phyloP scores from a whole-genome alignment of 2,329 filamentous ascomycete species.

The Fusarium sambucinum region DNA sequence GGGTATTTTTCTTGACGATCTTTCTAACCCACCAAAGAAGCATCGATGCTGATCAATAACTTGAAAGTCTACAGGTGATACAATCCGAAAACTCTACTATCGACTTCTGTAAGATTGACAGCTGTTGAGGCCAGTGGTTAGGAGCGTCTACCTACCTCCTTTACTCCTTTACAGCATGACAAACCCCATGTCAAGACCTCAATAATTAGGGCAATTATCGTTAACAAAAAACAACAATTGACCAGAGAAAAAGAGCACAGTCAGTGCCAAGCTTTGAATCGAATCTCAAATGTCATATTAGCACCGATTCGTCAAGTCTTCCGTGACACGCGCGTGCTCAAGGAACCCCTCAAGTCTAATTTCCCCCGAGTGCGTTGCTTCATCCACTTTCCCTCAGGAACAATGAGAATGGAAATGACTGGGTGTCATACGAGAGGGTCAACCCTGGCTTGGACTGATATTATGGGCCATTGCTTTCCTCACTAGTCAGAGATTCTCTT shows the following conservation, averaged over 20 bases:
- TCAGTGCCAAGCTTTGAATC: constrained; percentile 29
- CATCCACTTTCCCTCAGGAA: constrained; percentile 12
- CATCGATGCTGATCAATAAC: background rate
- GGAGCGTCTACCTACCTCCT: background rate
- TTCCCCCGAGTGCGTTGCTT: constrained; percentile 40
- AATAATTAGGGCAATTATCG: background rate
- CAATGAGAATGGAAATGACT: constrained; percentile 5
- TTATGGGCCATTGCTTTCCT: constrained; percentile 32
- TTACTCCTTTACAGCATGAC: background rate
- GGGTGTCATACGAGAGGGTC: constrained; percentile 13
- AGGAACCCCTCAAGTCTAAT: constrained; percentile 27
- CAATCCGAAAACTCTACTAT: background rate
- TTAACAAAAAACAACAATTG: background rate
- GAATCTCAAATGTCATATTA: constrained; percentile 34
- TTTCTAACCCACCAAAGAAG: background rate
- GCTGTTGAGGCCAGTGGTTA: background rate
- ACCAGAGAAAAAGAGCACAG: background rate
- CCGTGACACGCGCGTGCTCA: constrained; percentile 21
- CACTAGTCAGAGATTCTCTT: background rate
- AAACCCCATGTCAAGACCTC: background rate
- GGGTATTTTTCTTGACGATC: constrained; percentile 9
- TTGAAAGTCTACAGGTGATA: background rate
- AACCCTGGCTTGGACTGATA: constrained; percentile 3
- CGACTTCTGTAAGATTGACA: background rate
- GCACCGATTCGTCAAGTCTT: constrained; percentile 32